These are phyloP conservation scores for Syzygium malaccense DNA, from an alignment of 441 rosid species.

Conservation along the genomic window DNA sequence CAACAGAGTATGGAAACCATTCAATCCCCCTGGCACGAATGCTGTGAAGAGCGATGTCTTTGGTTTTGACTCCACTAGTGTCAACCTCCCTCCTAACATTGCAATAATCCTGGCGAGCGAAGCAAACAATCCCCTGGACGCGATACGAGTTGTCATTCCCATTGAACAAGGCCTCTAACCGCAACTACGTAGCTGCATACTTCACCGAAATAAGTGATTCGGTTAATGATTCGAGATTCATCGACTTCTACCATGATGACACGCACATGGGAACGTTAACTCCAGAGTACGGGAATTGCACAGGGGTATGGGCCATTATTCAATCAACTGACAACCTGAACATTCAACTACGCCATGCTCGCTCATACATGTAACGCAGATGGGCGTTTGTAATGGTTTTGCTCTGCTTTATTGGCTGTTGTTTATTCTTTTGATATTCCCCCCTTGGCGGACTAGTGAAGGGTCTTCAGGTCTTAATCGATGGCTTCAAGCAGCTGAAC, in stretches of 20 bases:
- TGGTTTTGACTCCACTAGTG: background rate
- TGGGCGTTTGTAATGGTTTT: background rate
- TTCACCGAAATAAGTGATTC: background rate
- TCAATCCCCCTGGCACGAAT: background rate
- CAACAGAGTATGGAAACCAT: background rate
- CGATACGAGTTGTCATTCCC: background rate
- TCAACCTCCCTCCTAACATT: background rate
- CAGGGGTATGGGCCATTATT: background rate
- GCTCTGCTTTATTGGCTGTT: background rate
- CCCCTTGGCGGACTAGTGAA: background rate
- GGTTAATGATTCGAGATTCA: background rate
- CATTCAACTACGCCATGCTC: background rate
- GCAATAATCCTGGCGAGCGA: background rate
- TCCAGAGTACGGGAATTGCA: background rate
- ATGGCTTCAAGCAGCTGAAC: background rate
- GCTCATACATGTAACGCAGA: background rate
- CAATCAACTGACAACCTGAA: background rate
- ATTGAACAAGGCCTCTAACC: background rate
- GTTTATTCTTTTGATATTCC: background rate
- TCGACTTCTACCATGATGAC: background rate
- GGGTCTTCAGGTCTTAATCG: background rate
- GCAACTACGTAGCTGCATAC: background rate
- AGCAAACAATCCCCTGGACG: background rate
- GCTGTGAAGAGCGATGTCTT: background rate
- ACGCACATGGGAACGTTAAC: background rate